These are phyloP conservation scores for Penicillium malachiteum DNA, from an alignment of 495 filamentous ascomycete species.

Conservation along the genomic window DNA sequence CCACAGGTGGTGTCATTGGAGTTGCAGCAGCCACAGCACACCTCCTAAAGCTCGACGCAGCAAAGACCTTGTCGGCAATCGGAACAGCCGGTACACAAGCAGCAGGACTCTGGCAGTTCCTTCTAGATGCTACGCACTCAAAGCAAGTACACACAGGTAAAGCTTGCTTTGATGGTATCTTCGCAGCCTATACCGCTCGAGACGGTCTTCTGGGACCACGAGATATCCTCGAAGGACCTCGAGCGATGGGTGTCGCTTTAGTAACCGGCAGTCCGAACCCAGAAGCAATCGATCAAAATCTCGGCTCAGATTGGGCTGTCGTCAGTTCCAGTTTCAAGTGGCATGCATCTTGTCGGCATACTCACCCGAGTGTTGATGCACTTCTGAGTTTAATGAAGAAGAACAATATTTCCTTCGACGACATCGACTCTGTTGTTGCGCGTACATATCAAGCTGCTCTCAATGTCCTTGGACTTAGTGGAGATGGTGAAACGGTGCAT, in stretches of 20 bases:
- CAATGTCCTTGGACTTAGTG: constrained; percentile 32
- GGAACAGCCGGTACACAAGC: constrained; percentile 40
- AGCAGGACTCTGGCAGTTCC: constrained; percentile 39
- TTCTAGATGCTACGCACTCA: constrained; percentile 36
- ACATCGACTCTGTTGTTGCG: constrained; percentile 30
- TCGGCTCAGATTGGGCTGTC: constrained; percentile 27
- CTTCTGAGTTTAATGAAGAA: constrained; percentile 31
- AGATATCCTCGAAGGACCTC: constrained; percentile 37
- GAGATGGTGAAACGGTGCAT: constrained; percentile 33
- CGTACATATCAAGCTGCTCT: constrained; percentile 36
- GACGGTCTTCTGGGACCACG: constrained; percentile 30
- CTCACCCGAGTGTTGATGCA: constrained; percentile 37
- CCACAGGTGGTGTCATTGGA: constrained; percentile 34
- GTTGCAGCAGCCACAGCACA: constrained; percentile 30
- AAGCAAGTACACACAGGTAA: constrained; percentile 41
- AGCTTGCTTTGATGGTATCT: constrained; percentile 38
- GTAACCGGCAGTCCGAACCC: constrained; percentile 26
- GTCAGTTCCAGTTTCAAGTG: constrained; percentile 38
- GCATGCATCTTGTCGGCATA: constrained; percentile 40
- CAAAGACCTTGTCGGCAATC: constrained; percentile 29
- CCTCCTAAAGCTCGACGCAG: constrained; percentile 25
- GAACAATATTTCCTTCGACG: constrained; percentile 25
- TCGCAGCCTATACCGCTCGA: constrained; percentile 32
- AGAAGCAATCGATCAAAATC: constrained; percentile 28
- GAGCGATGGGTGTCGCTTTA: constrained; percentile 32